A percentile compares a stretch with the other conserved stretches of the same genome.
Conservation (phyloP, 805 yeast species). For the Metschnikowia henanensis region DNA sequence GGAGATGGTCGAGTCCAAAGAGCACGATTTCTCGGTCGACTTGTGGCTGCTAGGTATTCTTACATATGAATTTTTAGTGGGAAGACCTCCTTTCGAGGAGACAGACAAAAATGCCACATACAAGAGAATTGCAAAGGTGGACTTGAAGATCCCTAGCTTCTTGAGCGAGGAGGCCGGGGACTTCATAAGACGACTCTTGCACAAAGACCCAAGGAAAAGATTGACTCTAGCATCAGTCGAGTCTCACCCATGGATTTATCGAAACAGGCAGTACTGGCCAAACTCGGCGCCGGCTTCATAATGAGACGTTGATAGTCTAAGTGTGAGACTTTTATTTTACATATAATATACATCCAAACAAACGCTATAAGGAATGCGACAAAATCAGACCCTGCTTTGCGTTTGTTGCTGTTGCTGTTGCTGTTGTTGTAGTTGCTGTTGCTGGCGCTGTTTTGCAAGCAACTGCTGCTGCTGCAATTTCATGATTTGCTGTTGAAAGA, state of each 20-base stretch:
- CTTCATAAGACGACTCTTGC: slow-evolving; percentile 61
- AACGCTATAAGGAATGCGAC: background rate
- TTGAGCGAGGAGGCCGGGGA: slow-evolving; percentile 77
- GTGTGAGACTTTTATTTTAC: background rate
- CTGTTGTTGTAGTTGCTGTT: slow-evolving; percentile 58
- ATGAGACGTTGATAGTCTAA: no score
- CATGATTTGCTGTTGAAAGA: slow-evolving; percentile 44
- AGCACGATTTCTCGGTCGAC: slow-evolving; percentile 79
- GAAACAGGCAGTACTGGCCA: slow-evolving; percentile 65
- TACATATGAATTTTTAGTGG: slow-evolving; percentile 82
- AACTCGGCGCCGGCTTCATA: background rate
- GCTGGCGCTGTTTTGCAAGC: slow-evolving; percentile 33
- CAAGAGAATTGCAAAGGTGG: slow-evolving; percentile 75
- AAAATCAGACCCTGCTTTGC: slow-evolving; percentile 3
- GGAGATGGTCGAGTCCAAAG: slow-evolving; percentile 84
- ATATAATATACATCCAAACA: slow-evolving; percentile 4
- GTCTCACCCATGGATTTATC: slow-evolving; percentile 81
- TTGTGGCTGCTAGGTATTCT: slow-evolving; percentile 92
- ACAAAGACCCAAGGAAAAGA: slow-evolving; percentile 69
- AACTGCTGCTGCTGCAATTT: slow-evolving; percentile 40
- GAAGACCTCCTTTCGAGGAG: slow-evolving; percentile 92
- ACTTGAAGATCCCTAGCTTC: slow-evolving; percentile 67
- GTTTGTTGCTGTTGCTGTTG: slow-evolving; percentile 36
- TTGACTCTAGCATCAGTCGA: slow-evolving; percentile 59
- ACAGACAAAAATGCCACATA: slow-evolving; percentile 74